Percentiles rank a stretch among this genome's conserved stretches.
Conservation (phyloP, 2,329 filamentous ascomycete genomes). For the Fusarium sp. region DNA sequence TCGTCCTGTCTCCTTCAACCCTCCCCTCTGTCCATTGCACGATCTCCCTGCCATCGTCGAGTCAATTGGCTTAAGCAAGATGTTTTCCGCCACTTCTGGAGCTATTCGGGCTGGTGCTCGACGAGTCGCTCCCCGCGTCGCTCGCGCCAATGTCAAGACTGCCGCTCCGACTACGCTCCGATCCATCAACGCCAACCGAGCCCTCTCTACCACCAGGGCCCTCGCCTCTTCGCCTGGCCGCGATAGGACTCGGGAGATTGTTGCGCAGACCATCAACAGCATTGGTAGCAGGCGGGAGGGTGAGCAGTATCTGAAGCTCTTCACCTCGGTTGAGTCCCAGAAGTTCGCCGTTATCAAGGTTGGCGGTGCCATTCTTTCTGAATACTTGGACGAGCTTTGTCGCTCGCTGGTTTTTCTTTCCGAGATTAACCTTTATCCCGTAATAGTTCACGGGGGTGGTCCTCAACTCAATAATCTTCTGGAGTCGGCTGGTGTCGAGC, state of each 20-base stretch:
- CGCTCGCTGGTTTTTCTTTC: constrained; percentile 91
- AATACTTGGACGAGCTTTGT: constrained; percentile 92
- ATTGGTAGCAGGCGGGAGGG: constrained; percentile 97
- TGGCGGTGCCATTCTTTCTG: constrained; percentile 93
- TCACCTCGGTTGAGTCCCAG: constrained; percentile 95
- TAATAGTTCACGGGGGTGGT: constrained; percentile 94
- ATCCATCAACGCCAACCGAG: constrained; percentile 44
- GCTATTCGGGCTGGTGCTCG: constrained; percentile 59
- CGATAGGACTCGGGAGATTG: constrained; percentile 52
- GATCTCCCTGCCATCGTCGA: constrained; percentile 18
- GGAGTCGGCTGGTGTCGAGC: constrained; percentile 86
- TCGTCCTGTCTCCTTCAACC: constrained; percentile 4
- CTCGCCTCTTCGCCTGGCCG: constrained; percentile 36
- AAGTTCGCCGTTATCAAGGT: constrained; percentile 99
- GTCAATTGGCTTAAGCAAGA: constrained; percentile 48
- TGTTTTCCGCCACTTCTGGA: constrained; percentile 58
- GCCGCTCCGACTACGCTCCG: constrained; percentile 42
- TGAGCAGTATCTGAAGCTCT: constrained; percentile 97
- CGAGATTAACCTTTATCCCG: constrained; percentile 92
- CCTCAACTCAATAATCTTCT: constrained; percentile 94
- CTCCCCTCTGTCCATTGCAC: constrained; percentile 15
- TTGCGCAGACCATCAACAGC: constrained; percentile 79
- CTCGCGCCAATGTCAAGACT: constrained; percentile 35
- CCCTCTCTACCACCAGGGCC: constrained; percentile 42
- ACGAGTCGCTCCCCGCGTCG: constrained; percentile 51